Conservation (phyloP, 192 early-diverging fungal species). For the Spizellomyces punctatus region DNA sequence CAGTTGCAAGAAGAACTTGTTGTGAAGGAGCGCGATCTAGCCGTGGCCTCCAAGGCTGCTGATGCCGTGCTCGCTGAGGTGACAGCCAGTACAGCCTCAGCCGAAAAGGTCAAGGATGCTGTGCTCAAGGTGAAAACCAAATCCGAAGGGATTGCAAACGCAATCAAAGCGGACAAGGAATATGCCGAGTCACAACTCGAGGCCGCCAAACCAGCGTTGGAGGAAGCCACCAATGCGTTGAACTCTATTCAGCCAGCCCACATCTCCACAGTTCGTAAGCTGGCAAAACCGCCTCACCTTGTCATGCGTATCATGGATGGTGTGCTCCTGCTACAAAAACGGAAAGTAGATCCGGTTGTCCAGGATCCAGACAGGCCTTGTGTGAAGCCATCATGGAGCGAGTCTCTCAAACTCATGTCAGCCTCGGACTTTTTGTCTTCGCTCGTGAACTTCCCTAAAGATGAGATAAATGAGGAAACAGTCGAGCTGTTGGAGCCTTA, state of each 20-base stretch:
- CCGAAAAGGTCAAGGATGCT: constrained; percentile 68
- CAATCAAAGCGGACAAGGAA: constrained; percentile 63
- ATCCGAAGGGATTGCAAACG: constrained; percentile 64
- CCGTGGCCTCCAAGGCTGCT: constrained; percentile 59
- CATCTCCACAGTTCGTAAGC: constrained; percentile 65
- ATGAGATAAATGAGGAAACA: constrained; percentile 70
- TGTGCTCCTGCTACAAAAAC: constrained; percentile 61
- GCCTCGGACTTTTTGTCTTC: constrained; percentile 61
- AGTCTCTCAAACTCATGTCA: constrained; percentile 66
- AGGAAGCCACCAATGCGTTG: constrained; percentile 60
- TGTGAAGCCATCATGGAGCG: constrained; percentile 60
- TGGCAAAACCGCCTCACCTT: constrained; percentile 67
- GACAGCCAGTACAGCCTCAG: constrained; percentile 55
- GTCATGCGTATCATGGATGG: constrained; percentile 74
- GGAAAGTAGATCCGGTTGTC: constrained; percentile 49
- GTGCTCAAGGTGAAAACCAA: constrained; percentile 68
- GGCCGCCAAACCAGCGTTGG: constrained; percentile 65
- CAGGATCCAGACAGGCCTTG: constrained; percentile 68
- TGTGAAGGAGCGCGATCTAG: constrained; percentile 66
- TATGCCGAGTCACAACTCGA: constrained; percentile 62
- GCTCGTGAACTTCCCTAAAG: constrained; percentile 59
- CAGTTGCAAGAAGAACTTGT: constrained; percentile 65
- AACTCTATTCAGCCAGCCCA: constrained; percentile 70
- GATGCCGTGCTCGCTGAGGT: constrained; percentile 63
- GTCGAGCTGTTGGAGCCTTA: constrained; percentile 60